Conservation (phyloP, 2,329 filamentous ascomycete genomes). For the Fusarium pseudograminearum region DNA sequence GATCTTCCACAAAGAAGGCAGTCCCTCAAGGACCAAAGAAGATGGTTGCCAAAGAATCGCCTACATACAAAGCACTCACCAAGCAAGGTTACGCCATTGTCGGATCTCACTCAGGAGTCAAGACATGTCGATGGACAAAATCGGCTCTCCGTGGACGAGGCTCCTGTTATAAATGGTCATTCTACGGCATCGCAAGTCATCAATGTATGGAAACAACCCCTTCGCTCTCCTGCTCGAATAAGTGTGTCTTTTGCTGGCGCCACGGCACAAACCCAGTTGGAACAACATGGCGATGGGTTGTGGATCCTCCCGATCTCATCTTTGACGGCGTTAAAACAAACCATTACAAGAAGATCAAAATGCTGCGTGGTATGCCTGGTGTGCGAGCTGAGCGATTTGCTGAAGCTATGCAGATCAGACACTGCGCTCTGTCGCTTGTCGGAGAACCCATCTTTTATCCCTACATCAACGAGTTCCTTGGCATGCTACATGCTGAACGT, state of each 20-base stretch:
- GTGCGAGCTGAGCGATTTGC: slow-evolving; percentile 91
- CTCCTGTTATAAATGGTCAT: slow-evolving; percentile 97
- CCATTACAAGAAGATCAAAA: slow-evolving; percentile 98
- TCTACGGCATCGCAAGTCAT: slow-evolving; percentile 96
- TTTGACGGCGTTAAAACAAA: slow-evolving; percentile 90
- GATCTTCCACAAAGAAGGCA: slow-evolving; percentile 61
- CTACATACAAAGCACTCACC: slow-evolving; percentile 88
- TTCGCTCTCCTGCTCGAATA: slow-evolving; percentile 95
- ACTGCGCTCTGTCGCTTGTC: slow-evolving; percentile 92
- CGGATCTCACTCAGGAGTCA: slow-evolving; percentile 94
- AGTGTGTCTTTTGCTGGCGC: slow-evolving; percentile 99
- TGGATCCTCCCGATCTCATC: slow-evolving; percentile 90
- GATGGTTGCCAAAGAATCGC: slow-evolving; percentile 93
- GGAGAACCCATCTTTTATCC: slow-evolving; percentile 99
- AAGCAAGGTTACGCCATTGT: slow-evolving; percentile 98
- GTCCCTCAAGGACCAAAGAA: slow-evolving; percentile 73
- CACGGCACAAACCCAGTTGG: slow-evolving; percentile 97
- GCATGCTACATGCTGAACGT: slow-evolving; percentile 83
- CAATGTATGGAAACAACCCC: slow-evolving; percentile 99
- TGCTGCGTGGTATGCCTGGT: slow-evolving; percentile 93
- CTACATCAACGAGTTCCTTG: slow-evolving; percentile 92
- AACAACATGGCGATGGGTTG: slow-evolving; percentile 96
- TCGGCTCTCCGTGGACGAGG: slow-evolving; percentile 92
- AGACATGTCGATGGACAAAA: slow-evolving; percentile 99
- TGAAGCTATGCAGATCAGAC: slow-evolving; percentile 91